phyloP scores from a whole-genome alignment of 768 basidiomycete genomes.

The Leucocoprinus sp. region DNA sequence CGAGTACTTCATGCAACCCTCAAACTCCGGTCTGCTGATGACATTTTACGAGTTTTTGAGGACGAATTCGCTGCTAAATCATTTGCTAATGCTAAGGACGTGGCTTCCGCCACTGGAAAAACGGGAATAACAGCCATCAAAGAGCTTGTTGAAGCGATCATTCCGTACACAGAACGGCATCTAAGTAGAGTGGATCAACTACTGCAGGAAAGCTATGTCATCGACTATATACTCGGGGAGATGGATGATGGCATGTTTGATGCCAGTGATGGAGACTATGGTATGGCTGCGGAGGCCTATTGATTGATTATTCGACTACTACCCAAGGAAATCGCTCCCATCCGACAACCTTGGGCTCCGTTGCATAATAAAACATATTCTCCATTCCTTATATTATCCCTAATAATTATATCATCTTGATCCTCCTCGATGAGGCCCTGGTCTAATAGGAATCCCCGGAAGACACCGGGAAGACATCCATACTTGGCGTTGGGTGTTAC shows the following conservation, averaged over 20 bases:
- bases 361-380: conserved; percentile 69
- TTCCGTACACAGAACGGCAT: conserved; percentile 95
- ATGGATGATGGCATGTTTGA: conserved; percentile 78
- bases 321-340: conserved; percentile 36
- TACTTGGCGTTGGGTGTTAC: conserved; percentile 51
- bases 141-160: conserved; percentile 76
- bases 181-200: conserved; percentile 75
- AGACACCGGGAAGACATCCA: conserved; percentile 68
- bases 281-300: conserved; percentile 33
- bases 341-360: conserved; percentile 58
- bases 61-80: conserved; percentile 29
- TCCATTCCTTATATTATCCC: conserved; percentile 36
- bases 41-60: conserved; percentile 61
- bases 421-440: conserved; percentile 49
- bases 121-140: conserved; percentile 36
- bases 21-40: conserved; percentile 66
- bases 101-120: conserved; percentile 14
- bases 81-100: conserved; percentile 19
- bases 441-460: conserved; percentile 62
- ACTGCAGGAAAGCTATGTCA: conserved; percentile 91
- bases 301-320: conserved; percentile 2
- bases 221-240: conserved; percentile 83
- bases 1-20: conserved; percentile 72
- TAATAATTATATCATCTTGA: conserved; percentile 30
- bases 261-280: conserved; percentile 33